Evolutionary conservation across 305 asterid species (phyloP).

Genomic region (Rubia balearica): DNA sequence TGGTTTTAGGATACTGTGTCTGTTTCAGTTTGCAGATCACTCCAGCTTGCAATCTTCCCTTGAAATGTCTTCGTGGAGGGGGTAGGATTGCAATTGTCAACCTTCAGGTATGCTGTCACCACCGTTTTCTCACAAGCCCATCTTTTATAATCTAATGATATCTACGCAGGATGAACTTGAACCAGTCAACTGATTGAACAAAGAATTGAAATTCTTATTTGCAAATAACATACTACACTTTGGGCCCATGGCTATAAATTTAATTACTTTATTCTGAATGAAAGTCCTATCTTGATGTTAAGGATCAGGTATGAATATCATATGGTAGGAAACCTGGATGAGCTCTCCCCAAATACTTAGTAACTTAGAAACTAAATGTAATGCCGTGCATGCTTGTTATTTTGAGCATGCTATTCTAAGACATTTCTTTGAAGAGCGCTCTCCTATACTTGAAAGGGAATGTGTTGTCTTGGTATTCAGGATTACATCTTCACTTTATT

Average conservation of each 20-base stretch:
- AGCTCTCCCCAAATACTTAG: not conserved
- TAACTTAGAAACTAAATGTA: not conserved
- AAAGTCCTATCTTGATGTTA: not conserved
- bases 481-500: not conserved
- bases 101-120: constrained; percentile 60
- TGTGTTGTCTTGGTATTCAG: not conserved
- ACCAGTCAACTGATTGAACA: not conserved
- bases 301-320: not conserved
- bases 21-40: constrained; percentile 87
- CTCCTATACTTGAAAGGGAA: not conserved
- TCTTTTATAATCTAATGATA: not conserved
- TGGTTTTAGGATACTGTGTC: constrained; percentile 16
- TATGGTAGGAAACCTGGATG: not conserved
- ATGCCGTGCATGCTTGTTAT: not conserved
- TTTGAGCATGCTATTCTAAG: not conserved
- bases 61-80: constrained; percentile 72
- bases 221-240: not conserved
- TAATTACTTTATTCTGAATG: not conserved
- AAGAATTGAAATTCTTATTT: not conserved
- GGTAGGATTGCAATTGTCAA: constrained; percentile 90
- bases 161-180: not conserved
- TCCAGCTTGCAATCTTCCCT: constrained; percentile 95
- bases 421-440: not conserved
- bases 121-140: not conserved
- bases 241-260: not conserved